Conservation (phyloP, 2,329 filamentous ascomycete genomes). For the Aureobasidium musti region DNA sequence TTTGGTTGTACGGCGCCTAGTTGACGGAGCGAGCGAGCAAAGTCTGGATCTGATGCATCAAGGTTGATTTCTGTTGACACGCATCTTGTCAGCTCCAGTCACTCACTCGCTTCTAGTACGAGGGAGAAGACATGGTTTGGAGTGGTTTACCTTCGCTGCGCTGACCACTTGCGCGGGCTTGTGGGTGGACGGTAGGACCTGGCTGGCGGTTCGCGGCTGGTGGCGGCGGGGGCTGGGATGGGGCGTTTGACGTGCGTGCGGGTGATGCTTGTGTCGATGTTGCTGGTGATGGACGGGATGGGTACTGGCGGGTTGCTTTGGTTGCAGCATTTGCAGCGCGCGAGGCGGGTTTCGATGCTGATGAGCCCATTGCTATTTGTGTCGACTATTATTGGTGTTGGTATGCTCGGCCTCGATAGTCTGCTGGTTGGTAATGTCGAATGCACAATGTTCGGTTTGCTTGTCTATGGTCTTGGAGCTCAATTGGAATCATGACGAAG, state of each 20-base stretch:
- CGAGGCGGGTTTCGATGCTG: slow-evolving; percentile 58
- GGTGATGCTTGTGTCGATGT: slow-evolving; percentile 35
- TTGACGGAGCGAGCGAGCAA: slow-evolving; percentile 75
- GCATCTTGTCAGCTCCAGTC: slow-evolving; percentile 1
- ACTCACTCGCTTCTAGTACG: not conserved
- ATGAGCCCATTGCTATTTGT: slow-evolving; percentile 54
- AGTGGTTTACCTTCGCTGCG: slow-evolving; percentile 44
- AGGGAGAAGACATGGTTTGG: slow-evolving; percentile 13
- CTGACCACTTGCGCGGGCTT: slow-evolving; percentile 43
- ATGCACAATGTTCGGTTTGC: not conserved
- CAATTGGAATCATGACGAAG: slow-evolving; percentile 19
- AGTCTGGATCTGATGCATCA: slow-evolving; percentile 64
- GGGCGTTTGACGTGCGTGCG: slow-evolving; percentile 30
- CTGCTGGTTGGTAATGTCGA: not conserved
- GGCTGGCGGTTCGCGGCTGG: slow-evolving; percentile 38
- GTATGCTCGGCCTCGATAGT: not conserved
- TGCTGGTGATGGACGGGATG: slow-evolving; percentile 46
- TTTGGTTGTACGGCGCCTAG: slow-evolving; percentile 61
- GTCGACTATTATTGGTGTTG: not conserved
- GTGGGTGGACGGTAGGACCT: slow-evolving; percentile 48
- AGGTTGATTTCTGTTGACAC: slow-evolving; percentile 55
- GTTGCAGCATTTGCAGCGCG: slow-evolving; percentile 46
- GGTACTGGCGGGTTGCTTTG: slow-evolving; percentile 58
- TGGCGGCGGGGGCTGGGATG: slow-evolving; percentile 34
- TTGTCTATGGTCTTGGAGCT: not conserved